A percentile compares a stretch with the other conserved stretches of the same genome.
Conservation (phyloP, 306 rosid genomes). For the apple (Malus domestica) region DNA sequence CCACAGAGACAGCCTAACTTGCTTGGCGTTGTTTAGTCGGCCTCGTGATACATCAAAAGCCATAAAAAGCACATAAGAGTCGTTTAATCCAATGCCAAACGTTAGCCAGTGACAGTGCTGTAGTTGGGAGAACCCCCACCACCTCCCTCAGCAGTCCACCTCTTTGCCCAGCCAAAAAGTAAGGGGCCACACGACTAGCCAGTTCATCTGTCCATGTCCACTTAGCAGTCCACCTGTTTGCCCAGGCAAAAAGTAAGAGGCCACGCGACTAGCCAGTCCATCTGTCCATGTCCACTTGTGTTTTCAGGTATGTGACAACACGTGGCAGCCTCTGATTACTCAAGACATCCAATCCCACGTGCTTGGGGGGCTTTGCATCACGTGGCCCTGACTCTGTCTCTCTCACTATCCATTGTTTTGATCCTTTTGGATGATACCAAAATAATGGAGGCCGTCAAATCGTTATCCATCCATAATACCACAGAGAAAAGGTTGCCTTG, state of each 20-base stretch:
- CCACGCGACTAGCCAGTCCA: neutral
- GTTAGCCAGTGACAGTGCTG: neutral
- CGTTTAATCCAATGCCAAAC: neutral
- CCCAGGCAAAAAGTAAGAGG: neutral
- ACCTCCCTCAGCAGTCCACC: neutral
- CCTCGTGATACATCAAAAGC: neutral
- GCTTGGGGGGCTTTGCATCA: constrained; percentile 27
- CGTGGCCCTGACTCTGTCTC: constrained; percentile 31
- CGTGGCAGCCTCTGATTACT: constrained; percentile 21
- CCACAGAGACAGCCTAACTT: neutral
- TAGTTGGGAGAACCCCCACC: neutral
- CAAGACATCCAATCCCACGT: constrained; percentile 47
- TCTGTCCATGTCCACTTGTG: neutral
- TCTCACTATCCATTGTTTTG: neutral
- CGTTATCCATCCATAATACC: constrained; percentile 29
- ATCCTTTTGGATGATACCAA: constrained; percentile 22
- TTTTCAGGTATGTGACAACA: neutral
- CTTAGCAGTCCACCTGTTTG: too few relatives aligned
- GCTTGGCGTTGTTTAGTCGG: neutral
- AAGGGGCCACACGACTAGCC: neutral
- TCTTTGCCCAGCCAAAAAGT: neutral
- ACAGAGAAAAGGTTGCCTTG: neutral
- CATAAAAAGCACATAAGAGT: neutral
- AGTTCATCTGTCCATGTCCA: neutral
- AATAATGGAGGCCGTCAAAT: constrained; percentile 28